Percentiles rank a stretch among this genome's conserved stretches.
Evolutionary conservation across 495 filamentous ascomycete genomes (phyloP).

Genomic region (Penicillium flavigenum): DNA sequence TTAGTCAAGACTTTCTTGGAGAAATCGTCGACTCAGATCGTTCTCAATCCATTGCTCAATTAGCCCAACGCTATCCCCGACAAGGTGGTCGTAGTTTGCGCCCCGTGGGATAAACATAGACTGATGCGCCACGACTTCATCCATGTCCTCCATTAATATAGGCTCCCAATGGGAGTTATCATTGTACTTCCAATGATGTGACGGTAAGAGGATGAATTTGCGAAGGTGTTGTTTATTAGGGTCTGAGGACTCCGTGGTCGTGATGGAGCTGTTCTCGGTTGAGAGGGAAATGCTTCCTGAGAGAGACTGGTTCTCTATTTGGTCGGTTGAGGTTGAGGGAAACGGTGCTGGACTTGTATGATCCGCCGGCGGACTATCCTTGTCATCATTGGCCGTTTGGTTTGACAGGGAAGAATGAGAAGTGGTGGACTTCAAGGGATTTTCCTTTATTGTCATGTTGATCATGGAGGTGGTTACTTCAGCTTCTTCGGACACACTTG

Average conservation of each 20-base stretch:
- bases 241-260: constrained; percentile 5
- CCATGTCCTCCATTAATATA: constrained; percentile 76
- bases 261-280: constrained; percentile 7
- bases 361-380: background rate
- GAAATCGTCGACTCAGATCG: constrained; percentile 27
- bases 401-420: constrained; percentile 10
- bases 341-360: constrained; percentile 9
- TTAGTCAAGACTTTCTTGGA: constrained; percentile 24
- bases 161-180: constrained; percentile 69
- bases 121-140: constrained; percentile 84
- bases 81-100: constrained; percentile 68
- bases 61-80: constrained; percentile 68
- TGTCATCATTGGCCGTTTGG: constrained; percentile 2
- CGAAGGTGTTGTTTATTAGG: constrained; percentile 50
- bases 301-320: constrained; percentile 1
- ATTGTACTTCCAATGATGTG: constrained; percentile 39
- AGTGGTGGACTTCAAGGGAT: constrained; percentile 4
- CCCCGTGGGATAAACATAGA: constrained; percentile 69
- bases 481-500: background rate
- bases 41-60: constrained; percentile 74
- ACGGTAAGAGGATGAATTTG: constrained; percentile 78
- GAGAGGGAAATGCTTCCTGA: constrained; percentile 18
- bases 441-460: background rate
- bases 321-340: constrained; percentile 8
- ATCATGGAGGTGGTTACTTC: background rate